These are phyloP conservation scores for Meyerozyma elateridarum DNA, from an alignment of 1,139 yeast species.

Conservation along the genomic window DNA sequence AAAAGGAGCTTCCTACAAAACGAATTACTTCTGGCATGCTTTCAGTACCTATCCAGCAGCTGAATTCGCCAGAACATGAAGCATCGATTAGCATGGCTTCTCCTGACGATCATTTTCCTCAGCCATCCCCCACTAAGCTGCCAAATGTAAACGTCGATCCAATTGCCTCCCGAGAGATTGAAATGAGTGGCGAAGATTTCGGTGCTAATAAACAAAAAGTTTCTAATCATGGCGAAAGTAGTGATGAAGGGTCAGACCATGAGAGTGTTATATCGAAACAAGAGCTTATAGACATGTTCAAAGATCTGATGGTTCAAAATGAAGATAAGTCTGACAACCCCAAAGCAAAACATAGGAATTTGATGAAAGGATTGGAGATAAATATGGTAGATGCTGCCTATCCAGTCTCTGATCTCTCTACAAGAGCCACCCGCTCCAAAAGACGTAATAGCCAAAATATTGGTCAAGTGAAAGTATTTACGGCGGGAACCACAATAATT, in stretches of 20 bases:
- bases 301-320: conserved; percentile 18
- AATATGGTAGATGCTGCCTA: conserved; percentile 19
- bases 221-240: background rate
- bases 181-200: conserved; percentile 2
- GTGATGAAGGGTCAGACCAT: conserved; percentile 2
- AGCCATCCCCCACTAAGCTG: background rate
- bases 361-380: conserved; percentile 18
- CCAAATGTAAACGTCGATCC: background rate
- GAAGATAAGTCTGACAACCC: conserved; percentile 9
- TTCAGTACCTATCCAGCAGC: conserved; percentile 23
- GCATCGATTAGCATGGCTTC: background rate
- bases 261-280: conserved; percentile 18
- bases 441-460: too few relatives aligned
- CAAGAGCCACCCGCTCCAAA: conserved; percentile 10
- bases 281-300: conserved; percentile 23
- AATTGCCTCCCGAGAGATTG: background rate
- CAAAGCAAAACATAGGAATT: conserved; percentile 6
- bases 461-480: too few relatives aligned
- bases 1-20: conserved; percentile 25
- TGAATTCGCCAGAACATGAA: conserved; percentile 4
- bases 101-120: background rate
- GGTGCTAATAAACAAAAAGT: conserved; percentile 1
- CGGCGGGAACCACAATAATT: too few relatives aligned
- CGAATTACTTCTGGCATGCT: conserved; percentile 72
- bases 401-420: conserved; percentile 5